Base-by-base conservation (phyloP, 495 filamentous ascomycete species). In the Aspergillus carlsbadensis region DNA sequence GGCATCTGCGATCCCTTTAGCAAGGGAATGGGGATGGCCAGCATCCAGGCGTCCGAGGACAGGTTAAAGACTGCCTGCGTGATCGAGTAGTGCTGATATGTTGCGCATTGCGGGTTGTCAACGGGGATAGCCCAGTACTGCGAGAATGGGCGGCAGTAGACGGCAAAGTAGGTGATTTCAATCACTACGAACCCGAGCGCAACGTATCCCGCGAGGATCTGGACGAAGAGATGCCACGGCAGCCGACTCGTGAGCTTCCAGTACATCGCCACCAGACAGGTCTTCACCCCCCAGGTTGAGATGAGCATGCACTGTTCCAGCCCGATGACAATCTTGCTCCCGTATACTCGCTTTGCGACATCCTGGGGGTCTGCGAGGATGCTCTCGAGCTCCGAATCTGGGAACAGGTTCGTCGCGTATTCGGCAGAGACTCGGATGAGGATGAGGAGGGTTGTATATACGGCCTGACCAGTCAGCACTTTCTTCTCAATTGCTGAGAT, bases 21-120 rank as follows among this genome's bases (percentile, higher is more conserved):
- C 15, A 88, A 71, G 0, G 84, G 84, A 13, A 89, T 70, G 2
- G 82, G 83, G 39, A 89, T 80, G 52, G 67, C 70, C 33, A 89
- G 76, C 76, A 88, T 87, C 43, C 78, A 67, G 10, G 81, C 52
- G 57, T 89, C 85, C 1, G 84, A 87, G 10, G 82, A 80, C 48
- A 88, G 79, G 58, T 89, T 88, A 71, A 87, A 83, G 13, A 84
- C 83, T 8, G 84, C 80, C 55, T 85, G 83, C 4, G 79, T 84
- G 57, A 89, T 87, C 0, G 84, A 77, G 64, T 89, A 84, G 61
- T 82, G 64, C 55, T 66, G 59, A 54, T 66, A 70, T 22, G 69
- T 76, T 20, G 65, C 64, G 57, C 66, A 74, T 18, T 72, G 68
- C 60, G 65, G 54, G 46, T 73, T 62, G 7, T 59, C 10, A 17